Percentiles rank a stretch among this genome's conserved stretches.
Evolutionary conservation across 495 filamentous ascomycete species (phyloP).

Genomic region (Staphylotrichum longicolle): DNA sequence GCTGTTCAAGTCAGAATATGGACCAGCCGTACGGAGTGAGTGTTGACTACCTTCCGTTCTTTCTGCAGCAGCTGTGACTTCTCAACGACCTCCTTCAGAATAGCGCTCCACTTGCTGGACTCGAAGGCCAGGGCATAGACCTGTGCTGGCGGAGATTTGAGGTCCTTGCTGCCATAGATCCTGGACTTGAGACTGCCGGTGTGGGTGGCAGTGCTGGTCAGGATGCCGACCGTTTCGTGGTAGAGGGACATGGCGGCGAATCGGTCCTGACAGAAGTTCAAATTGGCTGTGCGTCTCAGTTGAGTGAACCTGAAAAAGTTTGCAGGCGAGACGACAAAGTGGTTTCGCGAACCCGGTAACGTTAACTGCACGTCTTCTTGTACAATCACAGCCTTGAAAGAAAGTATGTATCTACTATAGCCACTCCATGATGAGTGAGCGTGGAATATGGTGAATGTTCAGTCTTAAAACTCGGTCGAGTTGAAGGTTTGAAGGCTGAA

Average conservation of each 20-base stretch:
- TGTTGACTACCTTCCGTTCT: constrained; percentile 71
- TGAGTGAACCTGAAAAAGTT: too few relatives aligned
- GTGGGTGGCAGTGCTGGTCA: constrained; percentile 58
- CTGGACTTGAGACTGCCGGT: constrained; percentile 80
- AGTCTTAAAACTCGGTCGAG: too few relatives aligned
- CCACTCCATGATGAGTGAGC: too few relatives aligned
- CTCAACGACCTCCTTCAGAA: constrained; percentile 85
- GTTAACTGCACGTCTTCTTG: too few relatives aligned
- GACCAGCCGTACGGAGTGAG: background rate
- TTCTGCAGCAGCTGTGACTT: constrained; percentile 62
- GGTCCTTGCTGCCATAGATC: constrained; percentile 65
- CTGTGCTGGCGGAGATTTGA: constrained; percentile 75
- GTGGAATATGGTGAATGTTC: too few relatives aligned
- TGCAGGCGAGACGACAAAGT: too few relatives aligned
- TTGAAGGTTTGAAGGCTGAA: too few relatives aligned
- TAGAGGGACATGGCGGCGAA: constrained; percentile 74
- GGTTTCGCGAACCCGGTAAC: too few relatives aligned
- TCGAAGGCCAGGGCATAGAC: constrained; percentile 83
- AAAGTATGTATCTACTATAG: too few relatives aligned
- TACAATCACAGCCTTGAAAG: too few relatives aligned
- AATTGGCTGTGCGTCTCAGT: too few relatives aligned
- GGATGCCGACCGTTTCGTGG: constrained; percentile 76
- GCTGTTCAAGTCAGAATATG: constrained; percentile 44
- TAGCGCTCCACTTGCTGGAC: constrained; percentile 81
- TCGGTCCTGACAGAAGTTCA: too few relatives aligned